Conservation (phyloP, 306 rosid species). For the Medicago lupulina region DNA sequence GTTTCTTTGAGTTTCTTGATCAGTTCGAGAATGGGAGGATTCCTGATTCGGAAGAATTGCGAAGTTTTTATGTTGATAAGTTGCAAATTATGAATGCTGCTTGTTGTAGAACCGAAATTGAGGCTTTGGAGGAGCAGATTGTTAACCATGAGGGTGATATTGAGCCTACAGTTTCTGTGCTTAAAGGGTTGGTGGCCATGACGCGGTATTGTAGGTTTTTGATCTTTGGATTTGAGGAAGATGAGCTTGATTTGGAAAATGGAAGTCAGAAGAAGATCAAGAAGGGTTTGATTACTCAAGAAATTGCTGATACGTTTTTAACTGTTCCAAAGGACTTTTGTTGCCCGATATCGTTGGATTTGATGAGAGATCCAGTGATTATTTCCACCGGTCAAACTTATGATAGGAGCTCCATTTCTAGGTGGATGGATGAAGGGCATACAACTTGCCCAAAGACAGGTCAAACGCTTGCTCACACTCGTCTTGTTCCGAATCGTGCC, state of each 20-base stretch:
- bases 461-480: conserved; percentile 74
- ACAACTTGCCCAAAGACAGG: conserved; percentile 90
- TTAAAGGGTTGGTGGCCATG: conserved; percentile 87
- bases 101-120: conserved; percentile 78
- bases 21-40: conserved; percentile 69
- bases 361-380: conserved; percentile 91
- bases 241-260: conserved; percentile 58
- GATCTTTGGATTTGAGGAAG: conserved; percentile 87
- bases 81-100: conserved; percentile 65
- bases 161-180: conserved; percentile 78
- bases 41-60: conserved; percentile 62
- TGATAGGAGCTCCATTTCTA: conserved; percentile 74
- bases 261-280: conserved; percentile 62
- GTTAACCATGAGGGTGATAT: conserved; percentile 87
- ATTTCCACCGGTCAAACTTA: conserved; percentile 89
- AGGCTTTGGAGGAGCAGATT: conserved; percentile 93
- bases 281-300: conserved; percentile 69
- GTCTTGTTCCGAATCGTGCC: conserved; percentile 78
- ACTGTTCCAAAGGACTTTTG: conserved; percentile 85
- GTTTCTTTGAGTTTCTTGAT: conserved; percentile 58
- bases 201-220: conserved; percentile 85
- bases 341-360: conserved; percentile 83
- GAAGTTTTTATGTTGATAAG: conserved; percentile 59
- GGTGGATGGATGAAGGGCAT: conserved; percentile 99
- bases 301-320: conserved; percentile 76